Evolutionary conservation across 2,329 filamentous ascomycete species (phyloP), one percentile per base, ranked within the genome.

Genomic region (Penicillium psychrosexuale): DNA sequence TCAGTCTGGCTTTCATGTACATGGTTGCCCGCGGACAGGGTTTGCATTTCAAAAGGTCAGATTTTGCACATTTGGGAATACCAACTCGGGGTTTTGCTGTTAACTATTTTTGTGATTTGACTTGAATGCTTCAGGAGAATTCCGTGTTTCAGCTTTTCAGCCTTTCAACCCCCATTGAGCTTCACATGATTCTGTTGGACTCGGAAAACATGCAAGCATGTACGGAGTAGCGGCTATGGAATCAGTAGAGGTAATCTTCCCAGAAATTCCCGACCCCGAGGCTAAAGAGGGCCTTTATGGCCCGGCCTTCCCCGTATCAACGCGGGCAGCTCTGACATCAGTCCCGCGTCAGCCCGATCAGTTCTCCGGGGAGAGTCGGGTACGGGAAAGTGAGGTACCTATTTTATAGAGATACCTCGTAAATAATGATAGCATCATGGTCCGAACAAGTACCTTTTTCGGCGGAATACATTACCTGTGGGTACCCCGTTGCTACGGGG

Each of bases 301-400:
- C 53, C 62, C 63, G 63, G 58, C 52, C 59, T 53, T 53, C 70
- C 66, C 69, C 69, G 70, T 61, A 61, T 47, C 55, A 49, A 63
- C 61, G 31, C 31, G 31, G 53, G 45, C 47, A 60, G 33, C 53
- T 63, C 58, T 74, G 69, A 73, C 69, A 72, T 74, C 70, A 73
- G 67, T 73, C 69, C 72, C 72, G 72, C 70, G 72, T 70, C 69
- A 73, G 70, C 69, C 72, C 71, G 71, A 70, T 61, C 51, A 51
- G 53, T 56, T 68, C 62, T 66, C 67, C 70, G 68, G 65, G 63
- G 54, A 57, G 45, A 30, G 31, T 54, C 33, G 47, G 42, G 19
- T 46, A 65, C 61, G 8, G 53, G 4, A 0, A 4, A 9, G 0
- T 1, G 2, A 54, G 11, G 62, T 64, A 61, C 34, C 27, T 0